Evolutionary conservation across 805 yeast species (phyloP).

Genomic region (Metschnikowia hibisci): DNA sequence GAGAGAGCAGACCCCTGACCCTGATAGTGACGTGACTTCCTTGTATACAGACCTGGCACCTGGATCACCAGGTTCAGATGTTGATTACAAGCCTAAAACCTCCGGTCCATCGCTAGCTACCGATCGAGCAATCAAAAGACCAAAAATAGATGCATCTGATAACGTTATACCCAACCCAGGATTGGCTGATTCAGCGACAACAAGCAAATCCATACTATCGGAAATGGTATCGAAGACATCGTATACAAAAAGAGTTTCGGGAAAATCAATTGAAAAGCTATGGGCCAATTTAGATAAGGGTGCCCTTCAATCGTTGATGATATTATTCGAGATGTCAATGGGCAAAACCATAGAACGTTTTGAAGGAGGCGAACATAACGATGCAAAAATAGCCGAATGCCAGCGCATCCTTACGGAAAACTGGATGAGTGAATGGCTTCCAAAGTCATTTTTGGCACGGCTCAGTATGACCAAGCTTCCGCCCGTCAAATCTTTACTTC

Average conservation of each 20-base stretch:
- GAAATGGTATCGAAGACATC: slow-evolving; percentile 5
- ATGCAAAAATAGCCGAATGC: slow-evolving; percentile 13
- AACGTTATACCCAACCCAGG: neutral
- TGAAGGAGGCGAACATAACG: slow-evolving; percentile 7
- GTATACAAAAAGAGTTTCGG: slow-evolving; percentile 10
- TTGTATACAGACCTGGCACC: slow-evolving; percentile 12
- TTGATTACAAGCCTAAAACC: neutral
- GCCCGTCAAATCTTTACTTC: slow-evolving; percentile 14
- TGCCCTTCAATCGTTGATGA: slow-evolving; percentile 10
- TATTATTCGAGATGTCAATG: slow-evolving; percentile 10
- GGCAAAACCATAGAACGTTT: slow-evolving; percentile 14
- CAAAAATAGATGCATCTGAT: neutral
- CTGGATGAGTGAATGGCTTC: slow-evolving; percentile 14
- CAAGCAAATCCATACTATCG: neutral
- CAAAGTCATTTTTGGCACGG: slow-evolving; percentile 17
- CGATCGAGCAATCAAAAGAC: slow-evolving; percentile 8
- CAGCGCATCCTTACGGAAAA: slow-evolving; percentile 14
- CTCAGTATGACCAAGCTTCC: slow-evolving; percentile 18
- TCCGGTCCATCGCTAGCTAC: slow-evolving; percentile 2
- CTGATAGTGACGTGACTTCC: slow-evolving; percentile 8
- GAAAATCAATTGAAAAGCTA: slow-evolving; percentile 15
- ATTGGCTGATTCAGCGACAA: neutral
- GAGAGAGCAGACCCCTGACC: slow-evolving; percentile 15
- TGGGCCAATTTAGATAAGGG: slow-evolving; percentile 15
- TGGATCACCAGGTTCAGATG: slow-evolving; percentile 8